phyloP scores from a whole-genome alignment of 108 stramenopile genomes.

The Cyclotella kingstonii region DNA sequence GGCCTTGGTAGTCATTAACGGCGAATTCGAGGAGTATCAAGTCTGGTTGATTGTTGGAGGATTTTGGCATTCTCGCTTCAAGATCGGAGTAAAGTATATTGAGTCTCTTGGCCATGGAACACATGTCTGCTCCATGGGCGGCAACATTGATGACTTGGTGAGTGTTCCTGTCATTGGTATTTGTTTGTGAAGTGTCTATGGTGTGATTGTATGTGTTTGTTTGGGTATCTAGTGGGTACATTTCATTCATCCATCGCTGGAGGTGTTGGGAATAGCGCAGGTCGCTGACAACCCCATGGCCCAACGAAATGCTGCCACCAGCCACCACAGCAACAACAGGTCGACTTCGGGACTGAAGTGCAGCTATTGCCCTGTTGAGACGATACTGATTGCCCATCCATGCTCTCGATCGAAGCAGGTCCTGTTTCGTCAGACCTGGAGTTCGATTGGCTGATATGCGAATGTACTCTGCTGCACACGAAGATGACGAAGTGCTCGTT shows the following conservation, averaged over 20 bases:
- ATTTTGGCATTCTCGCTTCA: constrained; percentile 18
- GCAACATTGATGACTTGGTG: constrained; percentile 55
- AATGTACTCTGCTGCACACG: constrained; percentile 42
- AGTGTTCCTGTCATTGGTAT: neutral
- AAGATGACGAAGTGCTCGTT: neutral
- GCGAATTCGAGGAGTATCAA: constrained; percentile 59
- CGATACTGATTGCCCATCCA: constrained; percentile 54
- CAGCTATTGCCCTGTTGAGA: constrained; percentile 18
- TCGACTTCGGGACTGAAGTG: constrained; percentile 14
- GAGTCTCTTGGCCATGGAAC: constrained; percentile 57
- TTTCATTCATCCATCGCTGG: constrained; percentile 61
- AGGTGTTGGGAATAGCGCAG: constrained; percentile 42
- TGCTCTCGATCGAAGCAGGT: constrained; percentile 44
- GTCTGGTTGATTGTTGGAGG: constrained; percentile 42
- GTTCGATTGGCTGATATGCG: constrained; percentile 37
- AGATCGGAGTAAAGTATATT: constrained; percentile 52
- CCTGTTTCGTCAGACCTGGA: constrained; percentile 44
- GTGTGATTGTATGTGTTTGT: constrained; percentile 9
- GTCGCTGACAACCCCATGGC: constrained; percentile 43
- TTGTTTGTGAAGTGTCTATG: neutral
- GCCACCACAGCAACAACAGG: constrained; percentile 51
- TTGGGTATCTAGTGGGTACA: constrained; percentile 37
- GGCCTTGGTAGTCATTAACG: constrained; percentile 71
- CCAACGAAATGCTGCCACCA: constrained; percentile 61
- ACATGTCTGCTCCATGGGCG: constrained; percentile 66